Conservation (phyloP, 306 rosid species). For the Prunus campanulata region DNA sequence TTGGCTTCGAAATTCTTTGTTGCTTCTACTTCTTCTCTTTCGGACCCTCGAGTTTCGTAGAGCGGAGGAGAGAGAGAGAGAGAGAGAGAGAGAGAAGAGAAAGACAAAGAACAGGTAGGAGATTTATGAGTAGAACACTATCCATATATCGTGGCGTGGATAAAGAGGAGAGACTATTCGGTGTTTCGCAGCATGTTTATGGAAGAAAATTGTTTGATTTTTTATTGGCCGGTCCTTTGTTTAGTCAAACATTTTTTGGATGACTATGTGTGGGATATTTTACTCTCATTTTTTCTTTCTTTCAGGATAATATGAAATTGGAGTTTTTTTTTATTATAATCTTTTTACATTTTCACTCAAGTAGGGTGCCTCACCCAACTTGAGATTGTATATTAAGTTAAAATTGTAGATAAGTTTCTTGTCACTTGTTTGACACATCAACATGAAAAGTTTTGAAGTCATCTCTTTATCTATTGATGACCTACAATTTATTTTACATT, state of each 20-base stretch:
- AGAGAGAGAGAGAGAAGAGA: constrained; percentile 17
- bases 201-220: background rate
- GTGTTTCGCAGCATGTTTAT: background rate
- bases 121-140: constrained; percentile 26
- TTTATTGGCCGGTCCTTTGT: background rate
- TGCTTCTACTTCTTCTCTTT: background rate
- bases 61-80: constrained; percentile 40
- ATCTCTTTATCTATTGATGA: background rate
- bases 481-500: too few relatives aligned
- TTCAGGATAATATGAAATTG: too few relatives aligned
- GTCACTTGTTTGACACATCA: background rate
- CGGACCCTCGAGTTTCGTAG: constrained; percentile 17
- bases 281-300: too few relatives aligned
- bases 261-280: background rate
- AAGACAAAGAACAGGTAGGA: constrained; percentile 11
- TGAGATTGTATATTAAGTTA: background rate
- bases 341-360: too few relatives aligned
- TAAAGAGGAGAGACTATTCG: constrained; percentile 10
- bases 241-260: background rate
- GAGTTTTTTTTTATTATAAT: too few relatives aligned
- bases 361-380: background rate
- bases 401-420: background rate
- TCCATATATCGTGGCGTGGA: constrained; percentile 63
- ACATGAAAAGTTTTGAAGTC: background rate
- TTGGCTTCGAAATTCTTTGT: background rate